Percentiles rank a stretch among this genome's conserved stretches.
phyloP scores from a whole-genome alignment of 768 basidiomycete species.

The Trametes meyenii region DNA sequence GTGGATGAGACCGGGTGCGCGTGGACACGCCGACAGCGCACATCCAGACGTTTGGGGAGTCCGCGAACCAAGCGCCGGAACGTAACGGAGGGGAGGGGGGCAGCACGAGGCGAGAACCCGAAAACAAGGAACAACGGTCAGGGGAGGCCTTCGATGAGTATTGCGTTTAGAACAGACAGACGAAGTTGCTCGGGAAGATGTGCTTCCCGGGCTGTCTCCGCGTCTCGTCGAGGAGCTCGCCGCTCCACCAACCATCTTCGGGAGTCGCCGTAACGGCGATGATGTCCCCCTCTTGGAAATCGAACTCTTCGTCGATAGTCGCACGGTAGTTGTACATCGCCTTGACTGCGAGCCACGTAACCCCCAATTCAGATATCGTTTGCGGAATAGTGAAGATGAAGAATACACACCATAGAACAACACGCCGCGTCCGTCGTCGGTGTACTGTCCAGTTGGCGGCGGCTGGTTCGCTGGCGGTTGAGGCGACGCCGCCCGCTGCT shows the following conservation, averaged over 20 bases:
- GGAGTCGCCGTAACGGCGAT: constrained; percentile 94
- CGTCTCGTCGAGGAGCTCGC: constrained; percentile 78
- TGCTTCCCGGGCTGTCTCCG: constrained; percentile 71
- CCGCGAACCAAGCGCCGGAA: background rate
- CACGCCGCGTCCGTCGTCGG: constrained; percentile 80
- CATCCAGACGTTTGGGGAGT: background rate
- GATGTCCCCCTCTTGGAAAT: constrained; percentile 93
- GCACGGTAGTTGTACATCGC: constrained; percentile 87
- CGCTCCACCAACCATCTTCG: constrained; percentile 98
- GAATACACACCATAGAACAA: constrained; percentile 79
- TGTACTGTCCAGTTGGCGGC: constrained; percentile 72
- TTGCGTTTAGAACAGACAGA: constrained; percentile 71
- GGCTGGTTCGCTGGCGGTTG: constrained; percentile 37
- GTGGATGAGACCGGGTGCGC: background rate
- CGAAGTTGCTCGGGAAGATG: constrained; percentile 90
- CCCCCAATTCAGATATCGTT: background rate
- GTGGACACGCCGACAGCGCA: background rate
- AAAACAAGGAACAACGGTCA: background rate
- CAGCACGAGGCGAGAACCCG: background rate
- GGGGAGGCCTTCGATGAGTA: background rate
- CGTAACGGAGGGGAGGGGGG: background rate
- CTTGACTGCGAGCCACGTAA: constrained; percentile 56
- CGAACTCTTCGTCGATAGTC: constrained; percentile 90
- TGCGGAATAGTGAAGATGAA: background rate
- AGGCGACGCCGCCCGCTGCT: constrained; percentile 54